Conservation (phyloP, 805 yeast genomes). For the Kuraishia borneana region DNA sequence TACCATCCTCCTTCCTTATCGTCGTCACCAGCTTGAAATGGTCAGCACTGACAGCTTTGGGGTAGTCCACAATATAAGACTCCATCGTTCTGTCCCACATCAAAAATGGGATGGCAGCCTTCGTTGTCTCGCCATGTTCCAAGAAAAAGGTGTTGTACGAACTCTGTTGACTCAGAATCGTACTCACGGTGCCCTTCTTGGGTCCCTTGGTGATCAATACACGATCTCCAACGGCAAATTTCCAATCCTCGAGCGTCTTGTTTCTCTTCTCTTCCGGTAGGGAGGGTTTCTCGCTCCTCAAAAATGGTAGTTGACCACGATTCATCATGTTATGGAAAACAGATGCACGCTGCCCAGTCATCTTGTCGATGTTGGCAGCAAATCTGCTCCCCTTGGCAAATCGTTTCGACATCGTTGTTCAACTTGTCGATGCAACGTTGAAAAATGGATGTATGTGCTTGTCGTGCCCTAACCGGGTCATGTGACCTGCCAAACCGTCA, state of each 20-base stretch:
- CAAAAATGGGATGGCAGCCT: constrained; percentile 57
- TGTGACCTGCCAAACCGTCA: no score
- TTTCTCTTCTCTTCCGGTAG: constrained; percentile 20
- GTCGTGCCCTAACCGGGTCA: no score
- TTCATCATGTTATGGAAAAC: constrained; percentile 17
- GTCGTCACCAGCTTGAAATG: constrained; percentile 73
- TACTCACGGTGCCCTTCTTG: constrained; percentile 64
- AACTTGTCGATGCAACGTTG: no score
- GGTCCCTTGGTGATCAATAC: constrained; percentile 65
- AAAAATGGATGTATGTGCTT: no score
- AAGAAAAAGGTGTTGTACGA: constrained; percentile 53
- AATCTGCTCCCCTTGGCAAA: constrained; percentile 1
- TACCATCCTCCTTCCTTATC: constrained; percentile 53
- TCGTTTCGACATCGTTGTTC: background rate
- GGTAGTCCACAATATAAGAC: constrained; percentile 62
- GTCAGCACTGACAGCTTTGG: constrained; percentile 45
- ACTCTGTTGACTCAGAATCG: constrained; percentile 47
- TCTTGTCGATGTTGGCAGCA: constrained; percentile 2
- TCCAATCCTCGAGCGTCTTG: constrained; percentile 42
- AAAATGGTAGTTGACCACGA: constrained; percentile 19
- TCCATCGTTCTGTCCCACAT: constrained; percentile 66
- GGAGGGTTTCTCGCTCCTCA: constrained; percentile 12
- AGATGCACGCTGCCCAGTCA: constrained; percentile 5
- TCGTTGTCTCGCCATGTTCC: constrained; percentile 56
- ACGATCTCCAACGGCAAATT: constrained; percentile 63